Evolutionary conservation across 768 basidiomycete genomes (phyloP).

Genomic region (Amanita rubescens): DNA sequence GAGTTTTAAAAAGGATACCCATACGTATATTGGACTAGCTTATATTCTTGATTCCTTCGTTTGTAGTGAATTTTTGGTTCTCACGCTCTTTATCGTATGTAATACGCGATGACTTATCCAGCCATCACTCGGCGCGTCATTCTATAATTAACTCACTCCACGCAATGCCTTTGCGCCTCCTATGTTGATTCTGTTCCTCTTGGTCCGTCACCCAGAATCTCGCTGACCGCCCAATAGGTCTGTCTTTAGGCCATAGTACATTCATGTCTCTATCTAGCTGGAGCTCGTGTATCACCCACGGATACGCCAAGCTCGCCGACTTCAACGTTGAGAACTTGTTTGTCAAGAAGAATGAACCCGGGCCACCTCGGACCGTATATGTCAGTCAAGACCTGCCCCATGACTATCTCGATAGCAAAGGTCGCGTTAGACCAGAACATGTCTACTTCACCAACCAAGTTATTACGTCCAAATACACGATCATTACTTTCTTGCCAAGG

Average conservation of each 20-base stretch:
- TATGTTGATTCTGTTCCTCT: neutral
- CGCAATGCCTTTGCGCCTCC: neutral
- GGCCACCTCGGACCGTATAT: conserved; percentile 54
- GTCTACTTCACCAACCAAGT: conserved; percentile 66
- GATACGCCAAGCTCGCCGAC: conserved; percentile 35
- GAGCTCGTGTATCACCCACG: conserved; percentile 20
- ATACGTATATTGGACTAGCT: too few relatives aligned
- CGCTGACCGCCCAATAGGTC: neutral
- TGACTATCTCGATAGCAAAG: conserved; percentile 51
- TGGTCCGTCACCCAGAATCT: too few relatives aligned
- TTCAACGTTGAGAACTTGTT: conserved; percentile 62
- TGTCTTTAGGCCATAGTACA: neutral
- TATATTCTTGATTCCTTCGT: conserved; percentile 13
- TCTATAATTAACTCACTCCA: neutral
- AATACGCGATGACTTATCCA: neutral
- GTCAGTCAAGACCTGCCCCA: conserved; percentile 47
- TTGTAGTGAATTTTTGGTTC: conserved; percentile 17
- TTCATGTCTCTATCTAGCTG: neutral
- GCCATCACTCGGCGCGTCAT: conserved; percentile 12
- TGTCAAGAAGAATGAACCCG: conserved; percentile 38
- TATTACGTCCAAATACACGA: conserved; percentile 76
- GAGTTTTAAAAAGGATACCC: conserved; percentile 1
- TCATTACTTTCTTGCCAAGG: conserved; percentile 80
- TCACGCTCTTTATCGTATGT: neutral
- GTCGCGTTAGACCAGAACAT: conserved; percentile 43